phyloP scores from a whole-genome alignment of 345 rosid species.

The Brassica cretica region DNA sequence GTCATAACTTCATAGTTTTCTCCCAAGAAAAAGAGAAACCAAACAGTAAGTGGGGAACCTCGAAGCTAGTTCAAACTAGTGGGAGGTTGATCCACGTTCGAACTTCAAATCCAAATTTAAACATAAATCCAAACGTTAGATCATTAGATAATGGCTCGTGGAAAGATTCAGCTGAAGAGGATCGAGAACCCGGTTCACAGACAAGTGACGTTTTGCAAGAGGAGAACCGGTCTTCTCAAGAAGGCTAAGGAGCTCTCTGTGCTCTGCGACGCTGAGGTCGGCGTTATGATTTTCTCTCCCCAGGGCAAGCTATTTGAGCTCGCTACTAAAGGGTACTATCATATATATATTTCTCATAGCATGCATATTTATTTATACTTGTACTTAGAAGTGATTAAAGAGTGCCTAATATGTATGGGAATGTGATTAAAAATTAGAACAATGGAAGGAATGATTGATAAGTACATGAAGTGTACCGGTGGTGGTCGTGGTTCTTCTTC shows the following conservation, averaged over 20 bases:
- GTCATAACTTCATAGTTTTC: slow-evolving; percentile 34
- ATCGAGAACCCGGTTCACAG: slow-evolving; percentile 89
- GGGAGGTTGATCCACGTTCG: slow-evolving; percentile 62
- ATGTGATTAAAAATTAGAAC: slow-evolving; percentile 38
- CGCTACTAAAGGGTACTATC: slow-evolving; percentile 72
- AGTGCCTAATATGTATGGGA: slow-evolving; percentile 11
- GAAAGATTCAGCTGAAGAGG: slow-evolving; percentile 85
- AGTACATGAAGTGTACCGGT: slow-evolving; percentile 52
- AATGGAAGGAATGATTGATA: slow-evolving; percentile 64
- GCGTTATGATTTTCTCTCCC: slow-evolving; percentile 69
- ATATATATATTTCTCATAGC: background rate
- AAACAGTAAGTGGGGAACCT: slow-evolving; percentile 55
- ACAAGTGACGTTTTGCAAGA: slow-evolving; percentile 97
- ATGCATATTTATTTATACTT: background rate
- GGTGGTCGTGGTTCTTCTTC: slow-evolving; percentile 45
- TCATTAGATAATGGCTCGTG: slow-evolving; percentile 63
- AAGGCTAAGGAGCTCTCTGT: slow-evolving; percentile 98
- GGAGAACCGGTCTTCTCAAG: slow-evolving; percentile 92
- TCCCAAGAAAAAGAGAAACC: slow-evolving; percentile 23
- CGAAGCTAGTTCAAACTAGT: slow-evolving; percentile 99
- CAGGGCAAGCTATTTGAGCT: slow-evolving; percentile 90
- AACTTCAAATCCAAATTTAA: slow-evolving; percentile 21
- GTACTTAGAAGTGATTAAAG: background rate
- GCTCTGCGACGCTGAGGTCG: slow-evolving; percentile 91
- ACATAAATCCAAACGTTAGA: slow-evolving; percentile 8